phyloP scores from a whole-genome alignment of 306 rosid genomes.

The Ammopiptanthus mongolicus region DNA sequence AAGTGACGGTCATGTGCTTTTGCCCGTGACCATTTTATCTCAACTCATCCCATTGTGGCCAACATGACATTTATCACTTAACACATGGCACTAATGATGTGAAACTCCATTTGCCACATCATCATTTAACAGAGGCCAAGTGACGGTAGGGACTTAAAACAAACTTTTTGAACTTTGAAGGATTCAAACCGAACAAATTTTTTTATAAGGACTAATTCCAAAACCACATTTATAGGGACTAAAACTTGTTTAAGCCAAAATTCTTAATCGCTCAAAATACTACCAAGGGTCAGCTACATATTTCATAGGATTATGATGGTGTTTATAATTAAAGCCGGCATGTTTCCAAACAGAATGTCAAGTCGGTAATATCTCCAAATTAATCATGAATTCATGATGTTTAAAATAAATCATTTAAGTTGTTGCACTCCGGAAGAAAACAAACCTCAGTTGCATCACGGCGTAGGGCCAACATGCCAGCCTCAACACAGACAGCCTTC shows the following conservation, averaged over 20 bases:
- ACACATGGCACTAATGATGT: no score
- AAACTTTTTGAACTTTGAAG: no score
- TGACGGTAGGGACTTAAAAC: no score
- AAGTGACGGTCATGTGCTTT: no score
- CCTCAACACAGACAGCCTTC: conserved; percentile 95
- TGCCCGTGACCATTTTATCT: no score
- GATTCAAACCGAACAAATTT: no score
- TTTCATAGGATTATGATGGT: background rate
- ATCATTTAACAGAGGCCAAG: no score
- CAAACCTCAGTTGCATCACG: conserved; percentile 97
- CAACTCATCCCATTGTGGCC: no score
- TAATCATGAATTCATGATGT: background rate
- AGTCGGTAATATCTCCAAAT: background rate
- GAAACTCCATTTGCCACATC: no score
- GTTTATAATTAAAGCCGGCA: background rate
- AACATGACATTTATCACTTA: no score
- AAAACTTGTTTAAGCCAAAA: background rate
- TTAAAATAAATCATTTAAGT: background rate
- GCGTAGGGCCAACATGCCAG: conserved; percentile 95
- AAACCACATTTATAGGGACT: no score
- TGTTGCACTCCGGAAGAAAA: background rate
- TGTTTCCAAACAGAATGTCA: background rate
- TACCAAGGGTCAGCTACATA: background rate
- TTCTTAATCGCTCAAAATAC: background rate
- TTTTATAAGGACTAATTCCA: no score